A percentile compares a stretch with the other conserved stretches of the same genome.
phyloP scores from a whole-genome alignment of 2,329 filamentous ascomycete genomes.

The Ophiostoma ulmi region DNA sequence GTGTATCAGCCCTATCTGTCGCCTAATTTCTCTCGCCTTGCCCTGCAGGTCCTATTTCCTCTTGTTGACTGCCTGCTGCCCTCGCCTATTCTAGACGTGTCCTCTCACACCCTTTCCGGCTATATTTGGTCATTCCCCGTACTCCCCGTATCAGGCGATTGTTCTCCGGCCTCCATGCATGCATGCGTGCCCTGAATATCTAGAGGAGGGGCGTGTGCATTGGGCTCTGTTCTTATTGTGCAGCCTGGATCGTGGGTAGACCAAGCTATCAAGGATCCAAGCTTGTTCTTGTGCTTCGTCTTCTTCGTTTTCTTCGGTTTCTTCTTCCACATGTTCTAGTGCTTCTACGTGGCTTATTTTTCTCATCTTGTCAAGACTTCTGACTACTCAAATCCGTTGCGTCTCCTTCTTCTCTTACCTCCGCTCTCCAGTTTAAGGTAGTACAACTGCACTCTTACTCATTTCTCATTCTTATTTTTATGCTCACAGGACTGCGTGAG shows the following conservation, averaged over 20 bases:
- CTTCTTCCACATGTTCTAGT: background rate
- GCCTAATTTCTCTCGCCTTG: background rate
- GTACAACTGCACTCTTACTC: background rate
- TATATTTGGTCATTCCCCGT: background rate
- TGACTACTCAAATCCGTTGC: background rate
- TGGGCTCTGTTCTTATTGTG: background rate
- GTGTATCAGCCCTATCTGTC: background rate
- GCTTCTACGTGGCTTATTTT: background rate
- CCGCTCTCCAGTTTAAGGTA: background rate
- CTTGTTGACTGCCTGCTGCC: background rate
- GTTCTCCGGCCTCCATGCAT: background rate
- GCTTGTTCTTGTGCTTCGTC: background rate
- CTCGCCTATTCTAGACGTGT: background rate
- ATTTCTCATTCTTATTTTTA: background rate
- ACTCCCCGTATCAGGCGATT: background rate
- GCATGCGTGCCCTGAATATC: background rate
- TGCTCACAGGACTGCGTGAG: background rate
- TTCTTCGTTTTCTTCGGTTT: background rate
- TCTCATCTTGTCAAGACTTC: background rate
- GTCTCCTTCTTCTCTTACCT: background rate
- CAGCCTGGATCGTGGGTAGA: background rate
- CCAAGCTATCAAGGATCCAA: background rate
- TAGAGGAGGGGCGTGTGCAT: conserved; percentile 7
- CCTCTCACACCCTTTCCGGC: background rate
- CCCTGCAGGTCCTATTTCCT: background rate